These are phyloP conservation scores for Picea glauca DNA, from an alignment of 75 land plant genomes.

Conservation along the genomic window DNA sequence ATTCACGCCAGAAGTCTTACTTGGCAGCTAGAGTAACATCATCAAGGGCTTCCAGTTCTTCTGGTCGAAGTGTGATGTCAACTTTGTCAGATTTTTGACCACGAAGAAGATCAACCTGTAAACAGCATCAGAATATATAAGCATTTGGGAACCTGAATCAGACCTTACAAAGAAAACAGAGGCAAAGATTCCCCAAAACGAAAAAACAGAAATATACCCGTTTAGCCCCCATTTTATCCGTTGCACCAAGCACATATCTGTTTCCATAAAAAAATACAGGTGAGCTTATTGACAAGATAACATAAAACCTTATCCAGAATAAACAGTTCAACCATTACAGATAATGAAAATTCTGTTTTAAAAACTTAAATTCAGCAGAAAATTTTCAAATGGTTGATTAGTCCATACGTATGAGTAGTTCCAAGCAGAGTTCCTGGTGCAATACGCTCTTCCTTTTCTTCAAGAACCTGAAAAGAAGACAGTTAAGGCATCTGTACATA, in stretches of 20 bases:
- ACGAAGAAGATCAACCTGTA: slow-evolving; percentile 84
- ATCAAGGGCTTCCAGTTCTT: slow-evolving; percentile 87
- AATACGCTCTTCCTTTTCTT: slow-evolving; percentile 94
- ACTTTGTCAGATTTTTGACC: slow-evolving; percentile 94
- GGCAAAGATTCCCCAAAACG: background rate
- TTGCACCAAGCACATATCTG: slow-evolving; percentile 17
- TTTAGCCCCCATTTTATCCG: slow-evolving; percentile 17
- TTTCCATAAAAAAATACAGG: background rate
- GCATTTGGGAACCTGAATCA: background rate
- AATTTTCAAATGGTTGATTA: background rate
- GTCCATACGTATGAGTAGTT: slow-evolving; percentile 84
- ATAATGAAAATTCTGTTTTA: too few relatives aligned
- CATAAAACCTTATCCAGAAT: too few relatives aligned
- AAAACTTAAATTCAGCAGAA: too few relatives aligned
- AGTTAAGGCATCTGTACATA: background rate
- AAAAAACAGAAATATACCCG: slow-evolving; percentile 6
- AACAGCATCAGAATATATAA: background rate
- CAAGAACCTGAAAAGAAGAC: slow-evolving; percentile 62
- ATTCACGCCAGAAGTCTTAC: slow-evolving; percentile 36
- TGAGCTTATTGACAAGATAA: background rate
- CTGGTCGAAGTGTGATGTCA: slow-evolving; percentile 93
- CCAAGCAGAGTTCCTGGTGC: slow-evolving; percentile 87
- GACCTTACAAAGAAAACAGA: too few relatives aligned
- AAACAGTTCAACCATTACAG: too few relatives aligned
- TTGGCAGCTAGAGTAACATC: slow-evolving; percentile 85